Base-by-base conservation (phyloP, 805 yeast genomes). In the Sungouiella blattae region DNA sequence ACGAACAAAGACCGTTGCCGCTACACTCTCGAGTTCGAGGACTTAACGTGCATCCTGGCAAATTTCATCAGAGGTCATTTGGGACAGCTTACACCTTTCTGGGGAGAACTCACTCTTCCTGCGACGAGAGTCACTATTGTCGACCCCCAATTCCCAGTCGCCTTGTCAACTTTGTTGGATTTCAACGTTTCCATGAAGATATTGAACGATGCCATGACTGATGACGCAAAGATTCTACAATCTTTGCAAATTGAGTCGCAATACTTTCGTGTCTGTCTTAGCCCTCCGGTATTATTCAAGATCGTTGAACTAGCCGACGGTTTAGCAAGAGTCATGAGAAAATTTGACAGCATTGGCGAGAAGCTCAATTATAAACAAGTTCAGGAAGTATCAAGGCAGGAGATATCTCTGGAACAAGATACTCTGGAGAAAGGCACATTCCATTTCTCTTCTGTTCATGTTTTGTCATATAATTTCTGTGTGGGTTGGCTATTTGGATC, bases 401-500 rank as follows among this genome's bases (percentile, higher is more conserved):
- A n/a, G n/a, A n/a, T n/a, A n/a, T n/a, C n/a, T n/a, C 22, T 12
- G 36, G 12, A 33, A 32, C 17, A 22, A n/a, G 9, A 17, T 30
- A 23, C 21, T 8, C 18, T 16, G 13, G 23, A 13, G 3, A 24
- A 23, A 15, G 13, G 18, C 15, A 14, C n/a, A 23, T 16, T 11
- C 7, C 16, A 57, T n/a, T 64, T 69, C 41, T 71, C 68, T 30
- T 67, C 86, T 0, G 60, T 83, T 20, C 83, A 77, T 31, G 65
- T 83, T 16, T 53, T 79, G 5, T 75, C 87, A 0, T 73, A 79
- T 45, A 75, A 82, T 43, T 67, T 84, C 40, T 83, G 94, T 42
- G 40, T 83, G 22, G 95, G 96, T 0, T 87, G 95, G 88, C 53
- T 83, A 4, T 83, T 83, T 52, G 79, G 74, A n/a, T 56, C 55